Conservation (phyloP, 2,329 filamentous ascomycete genomes). For the Scortechinia acanthostroma region DNA sequence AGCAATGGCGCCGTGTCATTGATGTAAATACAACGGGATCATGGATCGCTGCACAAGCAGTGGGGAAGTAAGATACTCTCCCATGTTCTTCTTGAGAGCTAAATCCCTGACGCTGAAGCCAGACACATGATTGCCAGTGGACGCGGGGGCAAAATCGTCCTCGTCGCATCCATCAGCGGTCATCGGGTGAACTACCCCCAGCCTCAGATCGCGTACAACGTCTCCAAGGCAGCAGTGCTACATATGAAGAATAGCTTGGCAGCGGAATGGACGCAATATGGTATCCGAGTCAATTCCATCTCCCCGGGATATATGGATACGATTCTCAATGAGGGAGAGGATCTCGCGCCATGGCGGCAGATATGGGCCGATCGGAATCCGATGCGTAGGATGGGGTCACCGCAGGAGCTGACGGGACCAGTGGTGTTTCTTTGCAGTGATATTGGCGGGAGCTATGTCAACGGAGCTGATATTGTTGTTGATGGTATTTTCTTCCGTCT, state of each 20-base stretch:
- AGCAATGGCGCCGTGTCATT: slow-evolving; percentile 54
- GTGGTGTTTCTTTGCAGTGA: slow-evolving; percentile 52
- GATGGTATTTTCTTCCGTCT: slow-evolving; percentile 46
- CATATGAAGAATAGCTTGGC: slow-evolving; percentile 59
- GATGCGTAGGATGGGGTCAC: slow-evolving; percentile 56
- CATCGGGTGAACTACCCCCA: slow-evolving; percentile 68
- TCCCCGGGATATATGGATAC: slow-evolving; percentile 75
- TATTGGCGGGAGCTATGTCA: slow-evolving; percentile 59
- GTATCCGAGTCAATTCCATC: slow-evolving; percentile 66
- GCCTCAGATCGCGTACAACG: slow-evolving; percentile 68
- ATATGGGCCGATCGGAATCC: slow-evolving; percentile 55
- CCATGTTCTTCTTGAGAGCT: slow-evolving; percentile 2
- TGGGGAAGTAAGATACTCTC: slow-evolving; percentile 29
- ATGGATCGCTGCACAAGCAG: slow-evolving; percentile 64
- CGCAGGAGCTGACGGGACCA: slow-evolving; percentile 54
- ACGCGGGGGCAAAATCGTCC: slow-evolving; percentile 52
- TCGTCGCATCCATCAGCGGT: slow-evolving; percentile 63
- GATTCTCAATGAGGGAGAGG: slow-evolving; percentile 61
- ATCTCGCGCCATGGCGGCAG: slow-evolving; percentile 39
- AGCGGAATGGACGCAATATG: slow-evolving; percentile 66
- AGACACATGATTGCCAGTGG: slow-evolving; percentile 41
- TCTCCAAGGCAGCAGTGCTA: slow-evolving; percentile 61
- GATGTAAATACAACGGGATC: slow-evolving; percentile 68
- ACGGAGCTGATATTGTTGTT: slow-evolving; percentile 56
- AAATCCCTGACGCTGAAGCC: slow-evolving; percentile 22